phyloP scores from a whole-genome alignment of 495 filamentous ascomycete genomes.

The Evernia prunastri region DNA sequence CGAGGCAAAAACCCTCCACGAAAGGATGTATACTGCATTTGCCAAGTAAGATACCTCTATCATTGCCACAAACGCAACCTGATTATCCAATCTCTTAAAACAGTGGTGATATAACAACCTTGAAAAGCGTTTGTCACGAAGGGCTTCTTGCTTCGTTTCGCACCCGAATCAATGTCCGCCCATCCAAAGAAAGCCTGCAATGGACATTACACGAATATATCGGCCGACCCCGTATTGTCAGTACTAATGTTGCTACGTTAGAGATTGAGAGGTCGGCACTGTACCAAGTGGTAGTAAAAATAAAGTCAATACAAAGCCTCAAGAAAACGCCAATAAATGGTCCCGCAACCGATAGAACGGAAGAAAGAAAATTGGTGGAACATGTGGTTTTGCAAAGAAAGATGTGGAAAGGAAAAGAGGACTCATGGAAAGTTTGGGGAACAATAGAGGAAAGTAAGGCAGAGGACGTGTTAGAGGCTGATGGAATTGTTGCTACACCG shows the following conservation, averaged over 20 bases:
- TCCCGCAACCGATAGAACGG: slow-evolving; percentile 28
- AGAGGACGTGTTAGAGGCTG: slow-evolving; percentile 3
- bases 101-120: slow-evolving; percentile 51
- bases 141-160: slow-evolving; percentile 53
- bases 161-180: slow-evolving; percentile 50
- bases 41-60: slow-evolving; percentile 45
- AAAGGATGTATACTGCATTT: slow-evolving; percentile 64
- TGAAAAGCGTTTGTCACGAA: slow-evolving; percentile 54
- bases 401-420: slow-evolving; percentile 49
- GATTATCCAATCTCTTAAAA: slow-evolving; percentile 5
- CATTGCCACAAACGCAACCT: not conserved
- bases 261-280: slow-evolving; percentile 44
- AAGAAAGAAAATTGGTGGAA: slow-evolving; percentile 61
- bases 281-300: slow-evolving; percentile 66
- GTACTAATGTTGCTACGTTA: slow-evolving; percentile 50
- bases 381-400: slow-evolving; percentile 69
- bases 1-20: slow-evolving; percentile 55
- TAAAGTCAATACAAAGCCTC: slow-evolving; percentile 61
- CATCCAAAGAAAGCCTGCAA: slow-evolving; percentile 41
- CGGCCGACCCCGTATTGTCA: slow-evolving; percentile 52
- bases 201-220: slow-evolving; percentile 66
- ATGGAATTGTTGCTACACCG: not conserved
- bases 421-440: slow-evolving; percentile 73
- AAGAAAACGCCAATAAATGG: slow-evolving; percentile 34
- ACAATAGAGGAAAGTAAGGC: slow-evolving; percentile 23